Conservation (phyloP, 306 rosid species). For the Carpinus fangiana region DNA sequence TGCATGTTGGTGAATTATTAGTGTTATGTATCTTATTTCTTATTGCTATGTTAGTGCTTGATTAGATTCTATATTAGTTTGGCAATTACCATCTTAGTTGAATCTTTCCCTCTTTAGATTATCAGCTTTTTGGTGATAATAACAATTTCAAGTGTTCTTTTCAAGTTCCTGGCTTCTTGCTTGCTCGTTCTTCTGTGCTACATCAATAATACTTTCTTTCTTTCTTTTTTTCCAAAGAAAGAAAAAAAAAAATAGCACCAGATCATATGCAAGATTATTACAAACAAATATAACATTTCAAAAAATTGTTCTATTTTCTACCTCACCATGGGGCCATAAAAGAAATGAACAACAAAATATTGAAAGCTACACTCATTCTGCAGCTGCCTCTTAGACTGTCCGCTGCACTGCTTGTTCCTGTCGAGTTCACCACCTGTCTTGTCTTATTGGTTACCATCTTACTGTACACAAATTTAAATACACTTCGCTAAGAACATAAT, state of each 20-base stretch:
- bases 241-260: neutral
- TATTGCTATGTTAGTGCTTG: too few relatives aligned
- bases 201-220: neutral
- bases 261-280: conserved; percentile 27
- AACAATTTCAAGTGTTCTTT: too few relatives aligned
- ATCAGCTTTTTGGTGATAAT: too few relatives aligned
- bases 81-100: too few relatives aligned
- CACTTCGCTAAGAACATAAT: conserved; percentile 15
- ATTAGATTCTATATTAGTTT: too few relatives aligned
- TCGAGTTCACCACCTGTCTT: conserved; percentile 62
- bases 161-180: too few relatives aligned
- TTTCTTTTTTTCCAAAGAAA: neutral
- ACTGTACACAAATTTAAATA: conserved; percentile 48
- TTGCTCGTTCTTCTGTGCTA: too few relatives aligned
- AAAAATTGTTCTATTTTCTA: conserved; percentile 28
- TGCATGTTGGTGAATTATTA: too few relatives aligned
- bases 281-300: conserved; percentile 13
- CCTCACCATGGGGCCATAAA: conserved; percentile 42
- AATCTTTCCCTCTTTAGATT: too few relatives aligned
- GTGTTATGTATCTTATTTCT: too few relatives aligned
- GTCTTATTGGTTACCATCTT: conserved; percentile 55
- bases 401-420: conserved; percentile 57
- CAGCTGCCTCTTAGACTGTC: conserved; percentile 43
- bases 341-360: conserved; percentile 42
- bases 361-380: conserved; percentile 41